A percentile compares a stretch with the other conserved stretches of the same genome.
These are phyloP conservation scores for Lachnellula arida DNA, from an alignment of 2,329 filamentous ascomycete species.

Conservation along the genomic window DNA sequence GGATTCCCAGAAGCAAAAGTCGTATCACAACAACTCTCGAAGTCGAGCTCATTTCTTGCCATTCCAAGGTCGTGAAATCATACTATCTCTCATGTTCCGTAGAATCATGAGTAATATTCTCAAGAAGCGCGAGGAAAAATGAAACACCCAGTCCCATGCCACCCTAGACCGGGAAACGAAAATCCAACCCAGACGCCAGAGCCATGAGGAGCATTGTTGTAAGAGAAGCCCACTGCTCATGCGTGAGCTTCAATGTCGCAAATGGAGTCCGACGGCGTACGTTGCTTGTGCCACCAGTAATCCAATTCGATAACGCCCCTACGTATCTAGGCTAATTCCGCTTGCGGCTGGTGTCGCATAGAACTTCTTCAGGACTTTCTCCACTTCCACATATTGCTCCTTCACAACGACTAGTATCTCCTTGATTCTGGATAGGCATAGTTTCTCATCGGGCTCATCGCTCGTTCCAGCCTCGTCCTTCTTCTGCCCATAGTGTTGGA, in stretches of 20 bases:
- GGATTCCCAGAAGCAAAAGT: neutral
- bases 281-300: conserved; percentile 15
- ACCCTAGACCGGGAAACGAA: conserved; percentile 6
- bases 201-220: conserved; percentile 23
- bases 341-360: conserved; percentile 15
- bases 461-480: conserved; percentile 72
- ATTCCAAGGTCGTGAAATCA: neutral
- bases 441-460: conserved; percentile 60
- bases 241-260: conserved; percentile 26
- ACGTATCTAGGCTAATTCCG: conserved; percentile 4
- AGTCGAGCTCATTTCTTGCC: neutral
- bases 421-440: conserved; percentile 65
- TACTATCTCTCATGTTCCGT: conserved; percentile 10
- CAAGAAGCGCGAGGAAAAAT: conserved; percentile 6
- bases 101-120: conserved; percentile 6
- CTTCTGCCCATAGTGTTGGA: conserved; percentile 83
- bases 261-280: conserved; percentile 13
- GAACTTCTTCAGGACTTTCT: conserved; percentile 58
- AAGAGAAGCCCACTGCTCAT: conserved; percentile 27
- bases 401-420: conserved; percentile 68
- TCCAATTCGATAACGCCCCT: conserved; percentile 22
- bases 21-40: neutral
- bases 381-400: conserved; percentile 69
- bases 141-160: conserved; percentile 19
- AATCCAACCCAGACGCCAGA: conserved; percentile 22